phyloP scores from a whole-genome alignment of 2,329 filamentous ascomycete species.

The Stagonosporopsis rhizophila region DNA sequence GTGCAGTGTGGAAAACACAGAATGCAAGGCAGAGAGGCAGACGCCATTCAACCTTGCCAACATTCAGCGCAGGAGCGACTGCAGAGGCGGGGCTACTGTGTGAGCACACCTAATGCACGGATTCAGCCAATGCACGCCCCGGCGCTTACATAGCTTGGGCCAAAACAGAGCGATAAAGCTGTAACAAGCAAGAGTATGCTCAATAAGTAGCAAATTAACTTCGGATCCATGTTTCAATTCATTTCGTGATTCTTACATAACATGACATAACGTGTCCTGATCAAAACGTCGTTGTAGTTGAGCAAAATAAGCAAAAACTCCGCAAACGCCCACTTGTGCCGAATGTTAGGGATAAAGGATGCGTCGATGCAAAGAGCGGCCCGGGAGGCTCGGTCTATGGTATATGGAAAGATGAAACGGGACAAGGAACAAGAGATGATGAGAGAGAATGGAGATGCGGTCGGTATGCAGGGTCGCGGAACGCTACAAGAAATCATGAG shows the following conservation, averaged over 20 bases:
- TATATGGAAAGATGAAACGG: slow-evolving; percentile 5
- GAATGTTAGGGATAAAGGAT: background rate
- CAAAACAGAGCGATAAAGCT: too few species aligned
- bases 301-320: background rate
- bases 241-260: background rate
- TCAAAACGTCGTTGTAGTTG: background rate
- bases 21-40: too few species aligned
- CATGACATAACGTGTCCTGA: background rate
- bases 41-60: too few species aligned
- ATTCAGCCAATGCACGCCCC: too few species aligned
- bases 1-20: too few species aligned
- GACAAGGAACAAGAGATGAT: background rate
- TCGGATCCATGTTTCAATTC: background rate
- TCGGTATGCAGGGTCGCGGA: slow-evolving; percentile 6
- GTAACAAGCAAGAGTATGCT: too few species aligned
- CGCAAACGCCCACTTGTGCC: background rate
- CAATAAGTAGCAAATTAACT: too few species aligned
- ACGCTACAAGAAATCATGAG: slow-evolving; percentile 2
- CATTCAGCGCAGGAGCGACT: too few species aligned
- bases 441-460: background rate
- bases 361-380: slow-evolving; percentile 7
- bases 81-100: too few species aligned
- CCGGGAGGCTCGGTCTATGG: slow-evolving; percentile 9
- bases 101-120: too few species aligned
- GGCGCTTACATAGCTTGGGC: too few species aligned